These are phyloP conservation scores for Hyaloperonospora brassicae DNA, from an alignment of 352 stramenopile genomes.

Conservation along the genomic window DNA sequence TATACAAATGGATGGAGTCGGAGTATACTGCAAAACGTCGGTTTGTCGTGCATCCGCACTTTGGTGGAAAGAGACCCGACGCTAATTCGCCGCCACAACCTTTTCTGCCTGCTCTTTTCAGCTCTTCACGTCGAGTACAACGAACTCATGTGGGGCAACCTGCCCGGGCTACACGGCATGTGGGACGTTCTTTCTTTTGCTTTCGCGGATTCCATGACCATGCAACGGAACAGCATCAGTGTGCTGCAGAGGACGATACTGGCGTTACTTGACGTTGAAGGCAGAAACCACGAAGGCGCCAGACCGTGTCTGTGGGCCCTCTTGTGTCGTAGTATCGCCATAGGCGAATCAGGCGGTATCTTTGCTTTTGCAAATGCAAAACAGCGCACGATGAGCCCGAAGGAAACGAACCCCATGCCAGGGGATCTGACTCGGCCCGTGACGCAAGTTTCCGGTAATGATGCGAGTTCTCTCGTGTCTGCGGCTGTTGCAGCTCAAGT, in stretches of 20 bases:
- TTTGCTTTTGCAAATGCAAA: slow-evolving; percentile 20
- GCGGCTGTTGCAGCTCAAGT: slow-evolving; percentile 46
- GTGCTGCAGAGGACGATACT: slow-evolving; percentile 53
- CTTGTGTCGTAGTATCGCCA: slow-evolving; percentile 70
- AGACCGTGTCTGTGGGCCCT: slow-evolving; percentile 67
- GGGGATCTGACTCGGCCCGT: slow-evolving; percentile 9
- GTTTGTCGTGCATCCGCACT: slow-evolving; percentile 66
- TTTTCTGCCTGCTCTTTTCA: slow-evolving; percentile 70
- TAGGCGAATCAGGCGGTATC: slow-evolving; percentile 54
- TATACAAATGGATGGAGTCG: slow-evolving; percentile 50
- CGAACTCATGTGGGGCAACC: slow-evolving; percentile 46
- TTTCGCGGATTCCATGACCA: slow-evolving; percentile 14
- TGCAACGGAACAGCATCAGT: slow-evolving; percentile 27
- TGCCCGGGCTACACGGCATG: slow-evolving; percentile 61
- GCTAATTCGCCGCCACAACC: slow-evolving; percentile 48
- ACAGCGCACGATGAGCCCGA: slow-evolving; percentile 68
- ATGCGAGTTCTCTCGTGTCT: slow-evolving; percentile 25
- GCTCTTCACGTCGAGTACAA: slow-evolving; percentile 69
- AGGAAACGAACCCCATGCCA: slow-evolving; percentile 31
- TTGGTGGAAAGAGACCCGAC: slow-evolving; percentile 67
- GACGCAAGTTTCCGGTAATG: slow-evolving; percentile 20
- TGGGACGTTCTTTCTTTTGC: slow-evolving; percentile 54
- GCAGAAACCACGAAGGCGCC: slow-evolving; percentile 30
- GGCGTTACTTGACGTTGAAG: slow-evolving; percentile 63
- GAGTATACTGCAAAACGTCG: slow-evolving; percentile 62